Evolutionary conservation across 106 monocot species (phyloP).

Genomic region (Dendrobium chrysotoxum): DNA sequence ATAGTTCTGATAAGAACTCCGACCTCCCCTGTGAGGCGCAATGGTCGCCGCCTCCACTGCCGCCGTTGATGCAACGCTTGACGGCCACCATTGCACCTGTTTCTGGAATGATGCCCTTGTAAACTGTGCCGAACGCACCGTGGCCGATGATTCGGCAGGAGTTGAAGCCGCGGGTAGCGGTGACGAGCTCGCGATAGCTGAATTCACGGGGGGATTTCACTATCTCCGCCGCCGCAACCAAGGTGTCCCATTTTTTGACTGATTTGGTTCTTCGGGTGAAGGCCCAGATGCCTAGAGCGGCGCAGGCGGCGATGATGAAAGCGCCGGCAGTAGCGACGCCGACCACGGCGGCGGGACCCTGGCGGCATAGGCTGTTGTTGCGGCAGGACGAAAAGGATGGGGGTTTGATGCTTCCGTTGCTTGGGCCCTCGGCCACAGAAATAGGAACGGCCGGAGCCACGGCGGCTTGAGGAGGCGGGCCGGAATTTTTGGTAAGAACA

Average conservation of each 20-base stretch:
- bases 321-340: constrained; percentile 80
- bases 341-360: constrained; percentile 62
- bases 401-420: constrained; percentile 4
- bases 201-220: constrained; percentile 67
- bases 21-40: constrained; percentile 32
- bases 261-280: constrained; percentile 23
- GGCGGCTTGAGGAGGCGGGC: not conserved
- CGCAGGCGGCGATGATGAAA: constrained; percentile 56
- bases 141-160: constrained; percentile 66
- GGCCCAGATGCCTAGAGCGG: constrained; percentile 47
- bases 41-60: not conserved
- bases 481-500: not conserved
- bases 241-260: constrained; percentile 19
- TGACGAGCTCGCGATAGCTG: constrained; percentile 67
- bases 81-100: constrained; percentile 84
- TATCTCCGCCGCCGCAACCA: constrained; percentile 40
- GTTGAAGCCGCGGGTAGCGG: constrained; percentile 65
- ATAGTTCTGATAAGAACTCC: constrained; percentile 87
- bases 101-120: constrained; percentile 83
- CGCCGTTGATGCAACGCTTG: constrained; percentile 67
- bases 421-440: constrained; percentile 30
- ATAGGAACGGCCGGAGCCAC: constrained; percentile 18
- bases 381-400: constrained; percentile 30
- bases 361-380: constrained; percentile 47
- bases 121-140: constrained; percentile 93